Conservation (phyloP, 176 grass and related monocot genomes). For the Poa pratensis region DNA sequence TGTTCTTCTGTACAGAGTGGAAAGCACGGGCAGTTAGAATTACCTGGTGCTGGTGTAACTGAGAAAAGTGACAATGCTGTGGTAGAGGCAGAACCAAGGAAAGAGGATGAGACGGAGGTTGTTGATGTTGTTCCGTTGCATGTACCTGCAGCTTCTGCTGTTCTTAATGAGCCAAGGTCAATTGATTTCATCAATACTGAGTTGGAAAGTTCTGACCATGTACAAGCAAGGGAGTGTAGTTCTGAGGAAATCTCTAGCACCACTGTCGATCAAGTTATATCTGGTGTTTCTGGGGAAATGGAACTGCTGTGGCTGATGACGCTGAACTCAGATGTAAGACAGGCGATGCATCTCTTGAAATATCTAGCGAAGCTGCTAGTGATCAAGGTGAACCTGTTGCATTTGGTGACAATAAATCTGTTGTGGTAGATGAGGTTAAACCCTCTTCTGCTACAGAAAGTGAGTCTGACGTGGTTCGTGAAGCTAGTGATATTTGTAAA, state of each 20-base stretch:
- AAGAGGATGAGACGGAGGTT: conserved; percentile 22
- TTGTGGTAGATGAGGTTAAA: conserved; percentile 17
- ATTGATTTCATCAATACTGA: conserved; percentile 19
- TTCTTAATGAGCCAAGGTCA: conserved; percentile 25
- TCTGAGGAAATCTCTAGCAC: conserved; percentile 38
- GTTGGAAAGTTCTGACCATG: conserved; percentile 21
- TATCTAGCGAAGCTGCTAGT: conserved; percentile 4
- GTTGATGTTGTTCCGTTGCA: conserved; percentile 18
- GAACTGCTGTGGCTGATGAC: conserved; percentile 23
- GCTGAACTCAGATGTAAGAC: conserved; percentile 31
- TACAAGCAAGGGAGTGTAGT: conserved; percentile 16
- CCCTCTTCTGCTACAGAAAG: background rate
- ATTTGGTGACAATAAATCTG: background rate
- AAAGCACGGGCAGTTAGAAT: conserved; percentile 19
- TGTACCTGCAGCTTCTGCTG: conserved; percentile 17
- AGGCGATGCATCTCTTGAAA: conserved; percentile 26
- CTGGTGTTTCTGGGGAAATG: conserved; percentile 28
- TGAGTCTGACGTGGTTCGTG: conserved; percentile 10
- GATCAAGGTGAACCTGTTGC: conserved; percentile 27
- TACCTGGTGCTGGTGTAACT: conserved; percentile 16
- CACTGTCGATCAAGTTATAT: conserved; percentile 26
- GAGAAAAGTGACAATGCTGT: conserved; percentile 34
- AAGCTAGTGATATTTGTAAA: conserved; percentile 8
- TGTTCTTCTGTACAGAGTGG: conserved; percentile 32
- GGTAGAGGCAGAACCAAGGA: conserved; percentile 20